phyloP scores from a whole-genome alignment of 2,329 filamentous ascomycete species.

The Botrytis pseudocinerea region DNA sequence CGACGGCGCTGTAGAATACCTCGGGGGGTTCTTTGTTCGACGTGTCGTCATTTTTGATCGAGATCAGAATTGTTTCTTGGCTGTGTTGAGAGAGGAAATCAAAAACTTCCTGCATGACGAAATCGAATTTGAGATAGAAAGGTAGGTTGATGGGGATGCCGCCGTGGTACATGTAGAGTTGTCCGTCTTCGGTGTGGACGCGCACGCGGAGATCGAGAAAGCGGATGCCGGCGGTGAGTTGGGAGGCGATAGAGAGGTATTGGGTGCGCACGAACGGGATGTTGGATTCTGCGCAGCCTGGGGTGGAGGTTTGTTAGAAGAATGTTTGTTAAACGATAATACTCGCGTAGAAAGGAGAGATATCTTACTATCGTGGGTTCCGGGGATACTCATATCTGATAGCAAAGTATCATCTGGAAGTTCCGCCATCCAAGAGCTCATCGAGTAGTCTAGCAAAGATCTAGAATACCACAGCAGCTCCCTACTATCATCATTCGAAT shows the following conservation, averaged over 20 bases:
- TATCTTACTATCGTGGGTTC: conserved; percentile 63
- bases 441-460: conserved; percentile 40
- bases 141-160: conserved; percentile 70
- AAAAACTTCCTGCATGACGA: conserved; percentile 58
- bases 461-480: conserved; percentile 44
- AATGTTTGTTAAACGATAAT: too few species aligned
- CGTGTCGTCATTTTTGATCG: conserved; percentile 63
- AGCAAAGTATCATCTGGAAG: conserved; percentile 58
- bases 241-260: conserved; percentile 59
- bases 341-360: too few species aligned
- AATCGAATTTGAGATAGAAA: conserved; percentile 60
- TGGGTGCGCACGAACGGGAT: conserved; percentile 72
- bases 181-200: conserved; percentile 53
- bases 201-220: conserved; percentile 71
- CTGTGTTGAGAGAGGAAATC: conserved; percentile 60
- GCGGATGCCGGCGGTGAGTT: conserved; percentile 69
- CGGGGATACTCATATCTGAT: conserved; percentile 67
- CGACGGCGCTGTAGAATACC: conserved; percentile 46
- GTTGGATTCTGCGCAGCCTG: conserved; percentile 51
- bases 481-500: conserved; percentile 36
- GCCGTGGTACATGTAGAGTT: conserved; percentile 67
- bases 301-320: neutral
- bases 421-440: conserved; percentile 63
- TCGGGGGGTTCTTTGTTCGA: conserved; percentile 60
- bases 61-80: conserved; percentile 66